Base-by-base conservation (phyloP, 345 rosid genomes). In the Garcia nutans region DNA sequence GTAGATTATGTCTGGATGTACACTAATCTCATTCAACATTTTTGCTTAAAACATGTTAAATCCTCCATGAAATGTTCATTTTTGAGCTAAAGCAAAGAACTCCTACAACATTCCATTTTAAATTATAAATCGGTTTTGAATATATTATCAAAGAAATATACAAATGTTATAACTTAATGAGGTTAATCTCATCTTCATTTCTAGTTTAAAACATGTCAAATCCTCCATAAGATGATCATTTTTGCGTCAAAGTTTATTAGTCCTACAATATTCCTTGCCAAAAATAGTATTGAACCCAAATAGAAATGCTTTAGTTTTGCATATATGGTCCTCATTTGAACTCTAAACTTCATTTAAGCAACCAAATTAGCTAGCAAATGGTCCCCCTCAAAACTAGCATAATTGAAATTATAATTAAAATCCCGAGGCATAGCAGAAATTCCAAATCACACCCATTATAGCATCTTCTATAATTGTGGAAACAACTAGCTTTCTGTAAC, bases 341-440 rank as follows among this genome's bases (percentile, higher is more conserved):
- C 37, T n/a, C 44, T 60, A 26, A 37, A 37, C 41, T 37, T 6
- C 41, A 37, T 37, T 37, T 37, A 37, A 37, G 41, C 41, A 37
- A 24, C 68, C 56, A 16, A 60, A 26, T 23, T 5, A 20, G 68
- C 44, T 10, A 4, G n/a, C 58, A 5, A 59, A 59, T 45, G 68
- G 75, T 45, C 58, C 42, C 74, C 45, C 26, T 11, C 5, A 37
- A 52, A n/a, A 8, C 11, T 44, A 28, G 41, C 28, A 65, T 65
- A 2, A 37, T 64, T 15, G 68, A 64, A 9, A 31, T 57, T n/a
- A 24, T n/a, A 62, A 62, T 11, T 37, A 37, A 37, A 28, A 28
- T 16, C 62, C 45, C 20, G 55, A 70, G 28, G 15, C 47, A 73
- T 17, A 16, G 17, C 58, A 61, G 65, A 71, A 71, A 71, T n/a